A percentile compares a stretch with the other conserved stretches of the same genome.
Conservation (phyloP, 2,329 filamentous ascomycete genomes). For the Fusarium sp. region DNA sequence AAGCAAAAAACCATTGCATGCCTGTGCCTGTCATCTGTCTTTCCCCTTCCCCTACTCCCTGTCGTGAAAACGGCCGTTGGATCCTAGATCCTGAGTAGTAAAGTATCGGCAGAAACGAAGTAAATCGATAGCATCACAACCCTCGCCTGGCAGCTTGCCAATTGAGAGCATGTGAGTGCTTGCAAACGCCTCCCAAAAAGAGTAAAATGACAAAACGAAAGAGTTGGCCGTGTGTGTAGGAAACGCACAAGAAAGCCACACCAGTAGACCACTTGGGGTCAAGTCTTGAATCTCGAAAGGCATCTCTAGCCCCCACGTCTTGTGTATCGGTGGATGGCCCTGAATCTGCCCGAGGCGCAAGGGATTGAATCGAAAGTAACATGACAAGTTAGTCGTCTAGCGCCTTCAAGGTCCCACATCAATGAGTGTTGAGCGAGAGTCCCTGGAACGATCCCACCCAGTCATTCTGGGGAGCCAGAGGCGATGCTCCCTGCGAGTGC, state of each 20-base stretch:
- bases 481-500: constrained; percentile 53
- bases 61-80: constrained; percentile 41
- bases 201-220: constrained; percentile 25
- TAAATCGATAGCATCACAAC: constrained; percentile 36
- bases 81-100: constrained; percentile 41
- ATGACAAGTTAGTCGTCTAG: constrained; percentile 11
- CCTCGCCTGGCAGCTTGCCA: constrained; percentile 22
- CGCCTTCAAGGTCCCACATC: constrained; percentile 32
- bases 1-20: constrained; percentile 46
- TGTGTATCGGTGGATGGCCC: constrained; percentile 17
- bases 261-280: constrained; percentile 14
- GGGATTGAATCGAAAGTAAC: constrained; percentile 14
- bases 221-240: not conserved
- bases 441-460: constrained; percentile 76
- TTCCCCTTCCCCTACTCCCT: constrained; percentile 34
- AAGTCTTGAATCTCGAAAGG: constrained; percentile 18
- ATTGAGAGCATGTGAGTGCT: constrained; percentile 18
- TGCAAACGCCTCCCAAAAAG: constrained; percentile 37
- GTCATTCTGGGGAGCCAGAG: constrained; percentile 63
- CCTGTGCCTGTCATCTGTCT: constrained; percentile 42
- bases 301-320: constrained; percentile 13
- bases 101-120: constrained; percentile 36
- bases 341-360: constrained; percentile 10
- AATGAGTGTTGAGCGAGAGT: constrained; percentile 76
- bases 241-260: constrained; percentile 24